Evolutionary conservation across 2,329 filamentous ascomycete genomes (phyloP).

Genomic region (Hypomyces perniciosus): DNA sequence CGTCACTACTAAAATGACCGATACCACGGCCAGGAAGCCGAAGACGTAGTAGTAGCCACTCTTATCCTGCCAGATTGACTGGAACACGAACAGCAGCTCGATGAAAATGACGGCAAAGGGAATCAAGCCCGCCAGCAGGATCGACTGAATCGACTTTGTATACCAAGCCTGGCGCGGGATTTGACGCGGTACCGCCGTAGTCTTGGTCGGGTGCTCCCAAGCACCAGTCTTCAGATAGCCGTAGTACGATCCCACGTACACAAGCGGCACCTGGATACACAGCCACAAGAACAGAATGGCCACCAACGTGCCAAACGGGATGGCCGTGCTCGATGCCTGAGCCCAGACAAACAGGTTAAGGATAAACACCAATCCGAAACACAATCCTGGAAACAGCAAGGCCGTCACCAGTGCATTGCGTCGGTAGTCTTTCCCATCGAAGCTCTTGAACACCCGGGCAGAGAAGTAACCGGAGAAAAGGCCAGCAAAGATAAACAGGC

Average conservation of each 20-base stretch:
- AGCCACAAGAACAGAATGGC: slow-evolving; percentile 73
- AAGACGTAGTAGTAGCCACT: slow-evolving; percentile 90
- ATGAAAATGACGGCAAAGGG: slow-evolving; percentile 87
- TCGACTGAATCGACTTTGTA: slow-evolving; percentile 53
- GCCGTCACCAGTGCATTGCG: slow-evolving; percentile 75
- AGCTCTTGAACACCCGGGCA: slow-evolving; percentile 74
- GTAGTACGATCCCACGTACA: slow-evolving; percentile 73
- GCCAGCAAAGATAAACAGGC: slow-evolving; percentile 77
- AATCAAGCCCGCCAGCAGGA: slow-evolving; percentile 68
- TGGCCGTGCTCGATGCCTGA: slow-evolving; percentile 79
- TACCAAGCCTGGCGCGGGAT: slow-evolving; percentile 75
- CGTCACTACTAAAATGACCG: slow-evolving; percentile 64
- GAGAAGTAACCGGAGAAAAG: slow-evolving; percentile 86
- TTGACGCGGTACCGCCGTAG: slow-evolving; percentile 63
- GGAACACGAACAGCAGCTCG: slow-evolving; percentile 80
- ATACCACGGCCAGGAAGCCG: slow-evolving; percentile 73
- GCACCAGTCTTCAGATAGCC: slow-evolving; percentile 61
- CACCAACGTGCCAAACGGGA: slow-evolving; percentile 74
- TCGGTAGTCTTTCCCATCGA: slow-evolving; percentile 67
- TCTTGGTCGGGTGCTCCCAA: slow-evolving; percentile 80
- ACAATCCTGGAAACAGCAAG: slow-evolving; percentile 69
- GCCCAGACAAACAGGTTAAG: slow-evolving; percentile 88
- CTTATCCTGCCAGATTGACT: slow-evolving; percentile 85
- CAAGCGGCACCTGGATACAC: slow-evolving; percentile 77
- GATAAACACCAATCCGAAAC: slow-evolving; percentile 69